Evolutionary conservation across 371 early-diverging fungal species (phyloP), one percentile per base, ranked within the genome.

Genomic region (Lichtheimia corymbifera): DNA sequence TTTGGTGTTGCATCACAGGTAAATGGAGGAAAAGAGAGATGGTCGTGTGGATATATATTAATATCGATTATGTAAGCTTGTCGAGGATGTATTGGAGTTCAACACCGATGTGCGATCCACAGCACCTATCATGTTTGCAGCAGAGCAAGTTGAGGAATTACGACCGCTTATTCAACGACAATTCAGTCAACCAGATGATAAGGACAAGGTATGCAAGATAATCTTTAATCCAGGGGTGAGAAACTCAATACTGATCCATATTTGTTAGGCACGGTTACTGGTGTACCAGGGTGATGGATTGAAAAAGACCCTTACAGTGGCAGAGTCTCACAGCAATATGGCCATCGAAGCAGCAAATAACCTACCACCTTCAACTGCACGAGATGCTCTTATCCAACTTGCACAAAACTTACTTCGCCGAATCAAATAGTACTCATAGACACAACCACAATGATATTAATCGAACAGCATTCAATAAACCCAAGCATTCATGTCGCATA

Each of bases 1-100:
- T 62, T 97, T 50, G 98, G 98, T 9, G 72, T 96, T 13, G 96
- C 97, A 9, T 95, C 95, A 70, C 97, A 97, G 88, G 91, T 91
- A 83, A 40, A 57, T 47, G 15, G 24, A 45, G 13, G 18, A 4
- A 27, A 12, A 35, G 9, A 11, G 22, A 17, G 47, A 11, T 41
- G 22, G 22, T 3, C 12, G 12, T 15, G 14, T 7, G 27, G 15
- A 40, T n/a, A 50, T 24, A 40, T n/a, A 50, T 24, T 47, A 35
- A 58, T 28, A 40, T 15, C 30, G 42, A 47, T 18, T n/a, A 54
- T 35, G n/a, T 55, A 78, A 93, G 92, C 68, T 94, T 15, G 85
- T 92, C 12, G 95, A 95, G 74, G 97, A 97, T 67, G 80, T 95
- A 85, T 82, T 94, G 18, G 94, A 95, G 60, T 96, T 94, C 71